These are phyloP conservation scores for Tuber melanosporum DNA, from an alignment of 495 filamentous ascomycete species.

Conservation along the genomic window DNA sequence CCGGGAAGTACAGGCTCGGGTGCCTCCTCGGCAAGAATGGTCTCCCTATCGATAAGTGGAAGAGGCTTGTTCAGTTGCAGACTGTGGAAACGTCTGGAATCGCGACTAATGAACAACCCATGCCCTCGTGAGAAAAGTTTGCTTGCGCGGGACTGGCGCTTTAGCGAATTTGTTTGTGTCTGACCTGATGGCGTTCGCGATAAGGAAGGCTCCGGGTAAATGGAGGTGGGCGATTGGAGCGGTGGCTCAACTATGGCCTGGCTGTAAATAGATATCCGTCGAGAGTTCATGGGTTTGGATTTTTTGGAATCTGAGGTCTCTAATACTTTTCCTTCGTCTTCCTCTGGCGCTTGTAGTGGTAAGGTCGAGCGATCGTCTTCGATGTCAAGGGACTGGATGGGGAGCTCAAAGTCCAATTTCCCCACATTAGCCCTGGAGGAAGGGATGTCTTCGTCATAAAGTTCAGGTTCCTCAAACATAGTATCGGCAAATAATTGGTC, in stretches of 20 bases:
- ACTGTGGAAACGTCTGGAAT: slow-evolving; percentile 19
- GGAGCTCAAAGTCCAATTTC: slow-evolving; percentile 26
- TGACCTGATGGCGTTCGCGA: slow-evolving; percentile 25
- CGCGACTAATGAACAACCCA: slow-evolving; percentile 10
- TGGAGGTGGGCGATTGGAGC: slow-evolving; percentile 30
- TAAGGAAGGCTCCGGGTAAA: slow-evolving; percentile 35
- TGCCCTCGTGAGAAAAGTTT: slow-evolving; percentile 24
- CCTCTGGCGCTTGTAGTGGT: slow-evolving; percentile 21
- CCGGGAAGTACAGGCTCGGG: slow-evolving; percentile 25
- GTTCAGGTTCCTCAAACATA: slow-evolving; percentile 30
- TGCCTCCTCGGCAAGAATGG: slow-evolving; percentile 28
- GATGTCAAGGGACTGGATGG: slow-evolving; percentile 25
- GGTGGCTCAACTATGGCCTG: slow-evolving; percentile 26
- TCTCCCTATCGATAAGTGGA: slow-evolving; percentile 25
- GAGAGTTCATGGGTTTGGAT: slow-evolving; percentile 18
- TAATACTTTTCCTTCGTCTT: neutral
- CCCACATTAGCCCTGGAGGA: slow-evolving; percentile 21
- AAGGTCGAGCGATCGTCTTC: slow-evolving; percentile 19
- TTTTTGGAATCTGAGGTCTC: slow-evolving; percentile 14
- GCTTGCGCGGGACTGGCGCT: slow-evolving; percentile 25
- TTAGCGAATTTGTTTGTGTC: slow-evolving; percentile 10
- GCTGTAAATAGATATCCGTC: slow-evolving; percentile 22
- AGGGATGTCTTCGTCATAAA: slow-evolving; percentile 25
- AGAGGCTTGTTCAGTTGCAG: slow-evolving; percentile 39
- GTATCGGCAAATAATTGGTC: slow-evolving; percentile 32